phyloP scores from a whole-genome alignment of 345 rosid genomes.

The Eucalyptus erythrocorys region DNA sequence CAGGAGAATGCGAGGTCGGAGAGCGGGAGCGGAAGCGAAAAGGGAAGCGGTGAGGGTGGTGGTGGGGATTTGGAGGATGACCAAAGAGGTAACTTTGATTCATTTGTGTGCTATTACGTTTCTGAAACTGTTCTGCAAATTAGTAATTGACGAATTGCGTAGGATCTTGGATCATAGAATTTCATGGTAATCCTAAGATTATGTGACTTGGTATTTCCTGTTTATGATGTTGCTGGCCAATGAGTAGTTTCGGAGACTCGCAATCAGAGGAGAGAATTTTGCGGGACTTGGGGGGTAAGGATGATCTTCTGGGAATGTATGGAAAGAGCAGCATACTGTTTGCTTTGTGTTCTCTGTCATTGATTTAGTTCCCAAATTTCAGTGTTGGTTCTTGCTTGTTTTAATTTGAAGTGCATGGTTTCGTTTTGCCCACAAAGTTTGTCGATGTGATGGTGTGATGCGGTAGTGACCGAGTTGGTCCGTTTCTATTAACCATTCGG shows the following conservation, averaged over 20 bases:
- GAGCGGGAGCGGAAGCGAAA: neutral
- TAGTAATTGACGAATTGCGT: neutral
- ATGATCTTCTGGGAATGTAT: neutral
- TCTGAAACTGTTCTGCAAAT: neutral
- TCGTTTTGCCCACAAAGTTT: neutral
- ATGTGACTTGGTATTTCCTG: neutral
- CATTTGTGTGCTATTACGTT: neutral
- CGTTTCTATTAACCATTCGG: neutral
- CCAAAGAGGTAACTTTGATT: slow-evolving; percentile 1
- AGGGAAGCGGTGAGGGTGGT: neutral
- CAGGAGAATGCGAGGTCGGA: slow-evolving; percentile 9
- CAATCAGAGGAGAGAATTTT: neutral
- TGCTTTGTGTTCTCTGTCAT: neutral
- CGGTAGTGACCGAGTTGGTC: neutral
- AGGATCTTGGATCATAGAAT: neutral
- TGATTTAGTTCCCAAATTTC: neutral
- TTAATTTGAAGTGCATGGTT: neutral
- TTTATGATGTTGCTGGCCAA: neutral
- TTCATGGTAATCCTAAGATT: neutral
- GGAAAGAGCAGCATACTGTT: neutral
- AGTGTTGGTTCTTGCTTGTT: neutral
- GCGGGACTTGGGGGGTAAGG: neutral
- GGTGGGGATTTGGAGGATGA: neutral
- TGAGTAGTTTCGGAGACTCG: neutral
- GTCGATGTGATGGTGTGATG: neutral